These are phyloP conservation scores for Sporothrix humicola DNA, from an alignment of 2,329 filamentous ascomycete genomes.

Conservation along the genomic window DNA sequence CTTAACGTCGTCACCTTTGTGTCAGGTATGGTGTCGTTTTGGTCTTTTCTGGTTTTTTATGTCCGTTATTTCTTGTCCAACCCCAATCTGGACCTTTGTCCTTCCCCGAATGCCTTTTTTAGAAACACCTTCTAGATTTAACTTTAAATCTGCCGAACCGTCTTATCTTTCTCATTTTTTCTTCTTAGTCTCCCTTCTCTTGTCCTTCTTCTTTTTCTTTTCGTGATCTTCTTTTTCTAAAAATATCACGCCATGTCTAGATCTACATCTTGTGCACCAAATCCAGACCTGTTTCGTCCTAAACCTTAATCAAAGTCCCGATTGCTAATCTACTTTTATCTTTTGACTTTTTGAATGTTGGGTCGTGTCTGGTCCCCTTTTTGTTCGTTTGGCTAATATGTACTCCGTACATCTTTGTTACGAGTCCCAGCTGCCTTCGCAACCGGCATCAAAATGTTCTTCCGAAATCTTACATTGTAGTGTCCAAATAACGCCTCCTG, in stretches of 20 bases:
- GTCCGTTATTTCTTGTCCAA: too few relatives aligned
- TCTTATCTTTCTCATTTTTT: neutral
- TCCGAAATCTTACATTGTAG: neutral
- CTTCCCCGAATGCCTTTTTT: too few relatives aligned
- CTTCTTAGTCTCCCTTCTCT: neutral
- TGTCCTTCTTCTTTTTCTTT: neutral
- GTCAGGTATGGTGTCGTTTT: too few relatives aligned
- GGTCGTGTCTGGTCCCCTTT: too few relatives aligned
- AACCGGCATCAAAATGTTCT: slow-evolving; percentile 14
- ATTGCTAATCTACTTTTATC: neutral
- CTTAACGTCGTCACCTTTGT: too few relatives aligned
- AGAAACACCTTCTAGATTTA: too few relatives aligned
- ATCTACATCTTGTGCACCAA: neutral
- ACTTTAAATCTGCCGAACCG: too few relatives aligned
- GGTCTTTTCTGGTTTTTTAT: neutral
- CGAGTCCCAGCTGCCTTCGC: neutral
- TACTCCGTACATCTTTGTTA: too few relatives aligned
- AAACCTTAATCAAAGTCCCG: neutral
- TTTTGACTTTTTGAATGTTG: too few relatives aligned
- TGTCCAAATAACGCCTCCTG: too few relatives aligned
- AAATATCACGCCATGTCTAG: neutral
- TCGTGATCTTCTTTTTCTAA: neutral
- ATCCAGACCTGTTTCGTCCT: neutral
- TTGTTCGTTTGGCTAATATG: too few relatives aligned
- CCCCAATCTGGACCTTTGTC: too few relatives aligned